Percentiles rank a stretch among this genome's conserved stretches.
phyloP scores from a whole-genome alignment of 352 stramenopile species.

The Phytophthora tubulina region DNA sequence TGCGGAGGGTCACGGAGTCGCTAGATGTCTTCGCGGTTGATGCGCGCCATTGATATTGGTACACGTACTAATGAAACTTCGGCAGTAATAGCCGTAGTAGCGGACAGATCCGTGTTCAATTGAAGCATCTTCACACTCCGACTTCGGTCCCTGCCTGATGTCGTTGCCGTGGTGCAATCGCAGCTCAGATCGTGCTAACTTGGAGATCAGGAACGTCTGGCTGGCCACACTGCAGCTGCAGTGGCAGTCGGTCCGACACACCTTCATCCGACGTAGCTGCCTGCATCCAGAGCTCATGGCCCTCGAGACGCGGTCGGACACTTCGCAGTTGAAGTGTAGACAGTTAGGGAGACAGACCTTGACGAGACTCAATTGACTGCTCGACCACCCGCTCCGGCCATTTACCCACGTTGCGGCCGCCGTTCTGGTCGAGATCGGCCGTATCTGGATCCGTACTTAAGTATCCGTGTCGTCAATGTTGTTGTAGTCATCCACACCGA shows the following conservation, averaged over 20 bases:
- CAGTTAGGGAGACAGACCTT: no score
- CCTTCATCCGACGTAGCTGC: neutral
- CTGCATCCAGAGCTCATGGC: slow-evolving; percentile 9
- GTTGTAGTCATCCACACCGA: slow-evolving; percentile 18
- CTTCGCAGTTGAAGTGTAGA: slow-evolving; percentile 16
- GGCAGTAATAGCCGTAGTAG: slow-evolving; percentile 11
- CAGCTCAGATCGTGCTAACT: neutral
- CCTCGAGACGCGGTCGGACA: neutral
- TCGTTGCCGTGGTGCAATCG: slow-evolving; percentile 9
- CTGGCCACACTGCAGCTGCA: slow-evolving; percentile 3
- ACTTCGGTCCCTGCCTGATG: neutral
- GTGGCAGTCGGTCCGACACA: neutral
- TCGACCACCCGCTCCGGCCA: no score
- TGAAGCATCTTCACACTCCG: neutral
- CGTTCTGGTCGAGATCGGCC: no score
- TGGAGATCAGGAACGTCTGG: neutral
- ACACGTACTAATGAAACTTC: no score
- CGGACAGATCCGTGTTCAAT: neutral
- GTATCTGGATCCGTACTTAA: neutral
- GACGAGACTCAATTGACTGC: neutral
- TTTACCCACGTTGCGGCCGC: no score
- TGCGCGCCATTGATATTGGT: neutral
- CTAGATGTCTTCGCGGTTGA: slow-evolving; percentile 15
- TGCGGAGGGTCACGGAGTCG: neutral
- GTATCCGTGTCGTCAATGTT: slow-evolving; percentile 16